A percentile compares a stretch with the other conserved stretches of the same genome.
phyloP scores from a whole-genome alignment of 2,329 filamentous ascomycete species.

The Decorospora gaudefroyi region DNA sequence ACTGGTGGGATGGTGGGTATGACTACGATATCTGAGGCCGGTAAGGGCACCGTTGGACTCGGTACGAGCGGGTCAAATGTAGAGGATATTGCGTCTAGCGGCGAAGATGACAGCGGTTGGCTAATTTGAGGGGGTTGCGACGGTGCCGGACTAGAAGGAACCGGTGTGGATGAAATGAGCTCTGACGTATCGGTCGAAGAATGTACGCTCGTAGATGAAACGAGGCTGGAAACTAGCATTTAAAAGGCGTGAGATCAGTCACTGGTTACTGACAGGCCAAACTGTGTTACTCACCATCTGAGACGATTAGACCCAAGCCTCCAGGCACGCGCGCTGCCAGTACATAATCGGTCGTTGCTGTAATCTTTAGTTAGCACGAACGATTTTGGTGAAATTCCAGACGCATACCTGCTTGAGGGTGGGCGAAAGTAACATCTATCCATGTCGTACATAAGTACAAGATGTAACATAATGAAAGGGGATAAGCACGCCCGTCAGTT shows the following conservation, averaged over 20 bases:
- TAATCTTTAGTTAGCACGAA: constrained; percentile 23
- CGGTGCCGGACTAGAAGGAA: constrained; percentile 10
- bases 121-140: constrained; percentile 11
- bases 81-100: constrained; percentile 12
- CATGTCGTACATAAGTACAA: constrained; percentile 30
- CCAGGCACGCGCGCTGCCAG: constrained; percentile 3
- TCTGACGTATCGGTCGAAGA: constrained; percentile 7
- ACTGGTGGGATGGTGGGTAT: constrained; percentile 9
- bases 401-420: constrained; percentile 30
- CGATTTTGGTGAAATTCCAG: constrained; percentile 2
- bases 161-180: constrained; percentile 11
- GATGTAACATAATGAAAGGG: constrained; percentile 21
- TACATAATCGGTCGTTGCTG: constrained; percentile 21
- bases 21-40: constrained; percentile 5
- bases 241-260: not conserved
- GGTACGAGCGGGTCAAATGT: constrained; percentile 1
- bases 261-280: not conserved
- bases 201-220: constrained; percentile 10
- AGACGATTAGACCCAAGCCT: constrained; percentile 20
- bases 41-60: constrained; percentile 9
- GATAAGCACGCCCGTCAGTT: constrained; percentile 6
- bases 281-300: constrained; percentile 20
- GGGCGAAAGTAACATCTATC: constrained; percentile 20
- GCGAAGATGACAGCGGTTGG: not conserved
- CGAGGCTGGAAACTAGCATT: constrained; percentile 5